Percentiles rank a stretch among this genome's conserved stretches.
Conservation (phyloP, 169 alveolate genomes). For the Perkinsus chesapeaki region DNA sequence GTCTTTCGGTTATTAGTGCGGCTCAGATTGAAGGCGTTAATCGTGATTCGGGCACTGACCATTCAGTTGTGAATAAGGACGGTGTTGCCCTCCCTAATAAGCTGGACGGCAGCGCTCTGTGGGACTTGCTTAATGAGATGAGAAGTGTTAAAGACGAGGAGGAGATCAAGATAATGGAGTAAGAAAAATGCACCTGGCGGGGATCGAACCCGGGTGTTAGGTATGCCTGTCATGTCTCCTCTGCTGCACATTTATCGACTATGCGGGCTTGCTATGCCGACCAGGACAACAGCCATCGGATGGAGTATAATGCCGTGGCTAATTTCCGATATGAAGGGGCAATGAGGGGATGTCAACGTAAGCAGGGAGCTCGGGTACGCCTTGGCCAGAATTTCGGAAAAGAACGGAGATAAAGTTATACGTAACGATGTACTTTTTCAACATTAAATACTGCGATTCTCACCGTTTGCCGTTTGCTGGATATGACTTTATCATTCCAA, state of each 20-base stretch:
- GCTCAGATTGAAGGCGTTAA: background rate
- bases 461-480: too few species aligned
- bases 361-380: background rate
- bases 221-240: background rate
- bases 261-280: background rate
- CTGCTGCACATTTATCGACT: background rate
- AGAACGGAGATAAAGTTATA: too few species aligned
- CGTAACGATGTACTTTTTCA: too few species aligned
- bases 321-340: background rate
- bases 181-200: background rate
- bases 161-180: constrained; percentile 11
- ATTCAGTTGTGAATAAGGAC: background rate
- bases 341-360: background rate
- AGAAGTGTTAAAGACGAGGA: constrained; percentile 5
- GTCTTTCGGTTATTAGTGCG: background rate
- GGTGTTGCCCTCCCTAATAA: background rate
- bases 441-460: too few species aligned
- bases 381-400: too few species aligned
- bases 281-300: background rate
- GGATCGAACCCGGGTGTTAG: background rate
- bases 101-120: background rate
- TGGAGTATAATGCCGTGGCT: background rate
- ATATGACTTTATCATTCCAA: too few species aligned
- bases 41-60: background rate
- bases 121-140: constrained; percentile 1